These are phyloP conservation scores for Xylaria polymorpha DNA, from an alignment of 2,329 filamentous ascomycete species.

Conservation along the genomic window DNA sequence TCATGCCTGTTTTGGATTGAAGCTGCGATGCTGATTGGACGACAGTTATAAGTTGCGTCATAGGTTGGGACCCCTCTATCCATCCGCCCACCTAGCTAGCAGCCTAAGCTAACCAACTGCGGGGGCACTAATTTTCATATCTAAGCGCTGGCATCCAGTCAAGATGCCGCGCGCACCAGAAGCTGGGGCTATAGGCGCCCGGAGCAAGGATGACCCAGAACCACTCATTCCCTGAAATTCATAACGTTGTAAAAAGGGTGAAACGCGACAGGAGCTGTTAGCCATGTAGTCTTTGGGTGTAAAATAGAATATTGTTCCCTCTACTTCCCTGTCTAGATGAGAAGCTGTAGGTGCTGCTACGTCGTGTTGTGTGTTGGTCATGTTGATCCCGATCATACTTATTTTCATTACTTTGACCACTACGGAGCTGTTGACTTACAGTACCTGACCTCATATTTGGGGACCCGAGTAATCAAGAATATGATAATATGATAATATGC, in stretches of 20 bases:
- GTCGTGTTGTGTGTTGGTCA: not conserved
- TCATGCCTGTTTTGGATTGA: conserved; percentile 43
- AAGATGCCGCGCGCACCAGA: conserved; percentile 11
- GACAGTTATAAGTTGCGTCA: conserved; percentile 25
- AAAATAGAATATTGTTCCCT: not conserved
- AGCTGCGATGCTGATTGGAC: conserved; percentile 41
- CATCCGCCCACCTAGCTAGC: not conserved
- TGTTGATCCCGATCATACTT: not conserved
- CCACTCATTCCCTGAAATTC: conserved; percentile 10
- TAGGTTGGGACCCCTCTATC: conserved; percentile 1
- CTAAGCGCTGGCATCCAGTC: conserved; percentile 28
- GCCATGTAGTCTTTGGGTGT: not conserved
- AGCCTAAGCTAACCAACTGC: conserved; percentile 4
- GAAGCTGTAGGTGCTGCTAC: not conserved
- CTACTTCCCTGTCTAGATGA: not conserved
- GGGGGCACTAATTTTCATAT: not conserved
- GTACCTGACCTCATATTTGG: not conserved
- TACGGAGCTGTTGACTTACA: not conserved
- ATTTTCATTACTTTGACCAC: not conserved
- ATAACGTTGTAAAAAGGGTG: conserved; percentile 6
- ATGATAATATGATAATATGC: not conserved
- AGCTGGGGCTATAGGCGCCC: conserved; percentile 28
- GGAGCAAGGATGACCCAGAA: not conserved
- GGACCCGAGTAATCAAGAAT: too few relatives aligned
- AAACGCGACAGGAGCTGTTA: conserved; percentile 23